Conservation (phyloP, 768 basidiomycete genomes). For the Filobasidium wieringae region DNA sequence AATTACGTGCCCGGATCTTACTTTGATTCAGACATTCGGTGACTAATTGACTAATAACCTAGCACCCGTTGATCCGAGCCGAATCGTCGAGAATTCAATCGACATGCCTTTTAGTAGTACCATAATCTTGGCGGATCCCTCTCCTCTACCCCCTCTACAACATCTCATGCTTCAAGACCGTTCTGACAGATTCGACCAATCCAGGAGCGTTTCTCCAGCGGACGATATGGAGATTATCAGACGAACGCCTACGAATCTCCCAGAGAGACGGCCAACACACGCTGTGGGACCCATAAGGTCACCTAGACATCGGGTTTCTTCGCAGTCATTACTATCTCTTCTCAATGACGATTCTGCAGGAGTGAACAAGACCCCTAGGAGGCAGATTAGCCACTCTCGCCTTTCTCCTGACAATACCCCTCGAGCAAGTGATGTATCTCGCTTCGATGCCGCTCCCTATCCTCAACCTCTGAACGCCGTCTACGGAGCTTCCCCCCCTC, state of each 20-base stretch:
- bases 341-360: background rate
- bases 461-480: background rate
- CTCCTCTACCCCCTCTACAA: background rate
- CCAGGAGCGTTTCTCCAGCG: background rate
- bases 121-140: background rate
- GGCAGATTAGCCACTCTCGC: background rate
- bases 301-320: background rate
- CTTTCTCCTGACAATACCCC: background rate
- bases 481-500: background rate
- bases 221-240: no score
- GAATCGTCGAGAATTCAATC: no score
- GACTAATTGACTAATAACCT: no score
- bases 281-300: conserved; percentile 2
- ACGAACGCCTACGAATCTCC: background rate
- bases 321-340: background rate
- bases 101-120: no score
- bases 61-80: no score
- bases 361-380: background rate
- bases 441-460: background rate
- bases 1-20: no score
- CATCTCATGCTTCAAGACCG: background rate
- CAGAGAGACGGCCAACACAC: background rate
- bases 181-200: background rate
- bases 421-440: background rate
- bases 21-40: no score